A percentile compares a stretch with the other conserved stretches of the same genome.
These are phyloP conservation scores for Sporopachydermia cereana DNA, from an alignment of 1,139 yeast species.

Conservation along the genomic window DNA sequence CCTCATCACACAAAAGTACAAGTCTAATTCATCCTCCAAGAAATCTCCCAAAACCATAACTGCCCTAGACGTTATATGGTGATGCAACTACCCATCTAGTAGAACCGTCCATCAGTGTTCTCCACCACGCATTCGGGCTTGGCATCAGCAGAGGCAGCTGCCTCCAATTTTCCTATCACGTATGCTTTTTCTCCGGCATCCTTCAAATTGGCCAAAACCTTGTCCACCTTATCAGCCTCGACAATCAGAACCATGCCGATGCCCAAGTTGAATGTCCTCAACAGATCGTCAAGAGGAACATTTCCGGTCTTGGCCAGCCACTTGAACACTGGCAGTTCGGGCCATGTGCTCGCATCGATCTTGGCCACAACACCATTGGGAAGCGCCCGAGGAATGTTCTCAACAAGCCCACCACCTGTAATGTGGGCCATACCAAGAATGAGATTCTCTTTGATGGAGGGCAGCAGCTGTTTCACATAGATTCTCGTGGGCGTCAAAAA, in stretches of 20 bases:
- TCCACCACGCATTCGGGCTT: slow-evolving; percentile 55
- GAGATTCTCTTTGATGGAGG: slow-evolving; percentile 54
- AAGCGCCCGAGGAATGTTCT: slow-evolving; percentile 90
- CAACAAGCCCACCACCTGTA: slow-evolving; percentile 97
- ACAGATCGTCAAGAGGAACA: slow-evolving; percentile 73
- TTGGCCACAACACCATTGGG: slow-evolving; percentile 72
- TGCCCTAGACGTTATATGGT: too few relatives aligned
- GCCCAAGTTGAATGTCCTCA: slow-evolving; percentile 92
- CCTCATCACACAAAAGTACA: too few relatives aligned
- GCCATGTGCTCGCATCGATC: slow-evolving; percentile 72
- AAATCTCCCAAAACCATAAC: too few relatives aligned
- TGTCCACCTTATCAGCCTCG: slow-evolving; percentile 42
- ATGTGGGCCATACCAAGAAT: slow-evolving; percentile 89
- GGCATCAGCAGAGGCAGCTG: slow-evolving; percentile 27
- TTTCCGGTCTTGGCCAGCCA: slow-evolving; percentile 92
- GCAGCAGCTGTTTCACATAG: slow-evolving; percentile 82
- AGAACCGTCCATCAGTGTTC: slow-evolving; percentile 51
- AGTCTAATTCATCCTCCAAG: neutral
- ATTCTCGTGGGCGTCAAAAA: slow-evolving; percentile 84
- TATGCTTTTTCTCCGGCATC: slow-evolving; percentile 67
- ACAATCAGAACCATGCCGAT: slow-evolving; percentile 94
- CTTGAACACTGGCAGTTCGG: slow-evolving; percentile 76
- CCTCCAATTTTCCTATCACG: slow-evolving; percentile 63
- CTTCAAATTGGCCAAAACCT: slow-evolving; percentile 41
- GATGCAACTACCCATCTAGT: slow-evolving; percentile 13